These are phyloP conservation scores for Podospora sp. DNA, from an alignment of 495 filamentous ascomycete genomes.

Conservation along the genomic window DNA sequence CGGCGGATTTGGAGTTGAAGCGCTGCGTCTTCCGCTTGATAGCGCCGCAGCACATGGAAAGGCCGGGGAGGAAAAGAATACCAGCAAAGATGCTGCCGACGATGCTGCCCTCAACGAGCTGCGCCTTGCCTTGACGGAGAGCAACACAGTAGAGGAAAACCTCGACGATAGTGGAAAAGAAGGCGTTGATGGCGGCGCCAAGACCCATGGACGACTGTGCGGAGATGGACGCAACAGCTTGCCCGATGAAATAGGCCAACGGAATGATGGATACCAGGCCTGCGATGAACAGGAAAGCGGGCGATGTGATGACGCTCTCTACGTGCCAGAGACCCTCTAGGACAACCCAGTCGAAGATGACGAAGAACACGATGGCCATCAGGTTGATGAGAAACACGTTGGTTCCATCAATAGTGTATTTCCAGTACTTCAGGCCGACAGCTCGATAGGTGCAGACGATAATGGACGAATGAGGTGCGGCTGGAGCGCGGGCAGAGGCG, in stretches of 20 bases:
- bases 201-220: constrained; percentile 99
- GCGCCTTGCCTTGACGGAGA: constrained; percentile 86
- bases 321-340: constrained; percentile 67
- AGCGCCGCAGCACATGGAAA: constrained; percentile 98
- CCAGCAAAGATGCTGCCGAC: constrained; percentile 98
- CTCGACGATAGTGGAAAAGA: constrained; percentile 98
- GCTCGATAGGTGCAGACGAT: constrained; percentile 96
- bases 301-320: constrained; percentile 70
- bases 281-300: constrained; percentile 81
- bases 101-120: constrained; percentile 93
- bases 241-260: constrained; percentile 98
- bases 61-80: constrained; percentile 91
- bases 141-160: constrained; percentile 98
- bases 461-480: constrained; percentile 77
- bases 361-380: constrained; percentile 84
- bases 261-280: constrained; percentile 92
- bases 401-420: constrained; percentile 97
- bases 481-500: constrained; percentile 67
- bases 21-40: constrained; percentile 97
- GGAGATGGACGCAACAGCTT: constrained; percentile 98
- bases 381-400: constrained; percentile 99
- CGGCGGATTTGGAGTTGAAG: constrained; percentile 96
- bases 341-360: constrained; percentile 88
- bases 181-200: constrained; percentile 95
- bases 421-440: constrained; percentile 95